Base-by-base conservation (phyloP, 2,329 filamentous ascomycete genomes). In the Penicillium oxalicum region DNA sequence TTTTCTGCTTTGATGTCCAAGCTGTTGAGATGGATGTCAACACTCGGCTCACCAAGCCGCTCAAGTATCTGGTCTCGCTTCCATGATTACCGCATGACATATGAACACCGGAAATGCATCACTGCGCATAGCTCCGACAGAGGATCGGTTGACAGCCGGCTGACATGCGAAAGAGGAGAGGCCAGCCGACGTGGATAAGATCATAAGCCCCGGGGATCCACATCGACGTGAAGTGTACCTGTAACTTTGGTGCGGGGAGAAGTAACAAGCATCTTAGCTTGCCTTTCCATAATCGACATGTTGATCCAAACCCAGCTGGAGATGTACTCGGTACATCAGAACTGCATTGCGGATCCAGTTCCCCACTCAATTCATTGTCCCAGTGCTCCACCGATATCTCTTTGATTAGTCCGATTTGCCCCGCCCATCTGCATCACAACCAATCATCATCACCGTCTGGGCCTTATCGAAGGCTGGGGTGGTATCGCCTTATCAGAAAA, bases 101-200 rank as follows among this genome's bases (percentile, higher is more conserved):
- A 34, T 28, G 32, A 34, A 27, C 38, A 45, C 40, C 18, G 18
- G 18, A 18, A 11, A 40, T 51, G 48, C 18, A 27, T 26, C 32
- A 11, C 35, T 41, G 47, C 51, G 49, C 36, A 51, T 54, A 42
- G 37, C 44, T 28, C 46, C 44, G 46, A 51, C 47, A 56, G 53
- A 40, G 53, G 18, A 18, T 18, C 18, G 18, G 18, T 18, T 51
- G 51, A 42, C 48, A 50, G 39, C 36, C 39, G 36, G 39, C 40
- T 45, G 46, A 27, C 32, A 55, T 52, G 51, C 53, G 53, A 51
- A 26, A 51, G 51, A 50, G 51, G 9, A 32, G 18, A 18, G 18
- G 2, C 35, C 43, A 38, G 32, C 27, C 28, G 35, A 32, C 38
- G 27, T 33, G 26, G 34, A 39, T 18, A 18, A 18, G 18, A 18